phyloP scores from a whole-genome alignment of 192 early-diverging fungal species.

The Jimgerdemannia flammicorona region DNA sequence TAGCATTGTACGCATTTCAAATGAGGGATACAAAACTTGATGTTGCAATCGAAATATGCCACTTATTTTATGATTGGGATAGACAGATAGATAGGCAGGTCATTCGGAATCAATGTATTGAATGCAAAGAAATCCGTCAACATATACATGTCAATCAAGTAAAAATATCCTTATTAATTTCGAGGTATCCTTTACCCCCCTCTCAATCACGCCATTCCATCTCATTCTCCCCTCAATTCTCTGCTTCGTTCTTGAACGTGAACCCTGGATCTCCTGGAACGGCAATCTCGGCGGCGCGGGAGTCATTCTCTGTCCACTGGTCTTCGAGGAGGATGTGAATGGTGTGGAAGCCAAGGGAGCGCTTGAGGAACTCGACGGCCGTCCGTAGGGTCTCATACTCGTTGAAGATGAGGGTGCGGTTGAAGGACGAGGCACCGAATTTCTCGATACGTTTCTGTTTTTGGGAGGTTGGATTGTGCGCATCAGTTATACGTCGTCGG shows the following conservation, averaged over 20 bases:
- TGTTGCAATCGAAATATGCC: too few species aligned
- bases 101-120: too few species aligned
- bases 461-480: neutral
- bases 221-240: neutral
- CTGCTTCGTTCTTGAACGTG: conserved; percentile 46
- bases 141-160: too few species aligned
- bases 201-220: too few species aligned
- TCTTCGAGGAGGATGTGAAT: conserved; percentile 47
- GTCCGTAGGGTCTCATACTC: conserved; percentile 68
- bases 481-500: neutral
- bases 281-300: conserved; percentile 42
- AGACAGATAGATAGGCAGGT: too few species aligned
- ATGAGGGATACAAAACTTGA: too few species aligned
- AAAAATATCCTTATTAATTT: too few species aligned
- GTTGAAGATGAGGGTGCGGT: conserved; percentile 78
- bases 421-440: conserved; percentile 68
- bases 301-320: conserved; percentile 46
- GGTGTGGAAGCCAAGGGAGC: conserved; percentile 52
- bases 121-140: too few species aligned
- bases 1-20: too few species aligned
- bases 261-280: conserved; percentile 57
- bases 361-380: conserved; percentile 50
- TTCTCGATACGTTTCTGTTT: conserved; percentile 80
- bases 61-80: too few species aligned
- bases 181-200: too few species aligned